Base-by-base conservation (phyloP, 2,329 filamentous ascomycete species). In the Pyrenochaeta sp. region DNA sequence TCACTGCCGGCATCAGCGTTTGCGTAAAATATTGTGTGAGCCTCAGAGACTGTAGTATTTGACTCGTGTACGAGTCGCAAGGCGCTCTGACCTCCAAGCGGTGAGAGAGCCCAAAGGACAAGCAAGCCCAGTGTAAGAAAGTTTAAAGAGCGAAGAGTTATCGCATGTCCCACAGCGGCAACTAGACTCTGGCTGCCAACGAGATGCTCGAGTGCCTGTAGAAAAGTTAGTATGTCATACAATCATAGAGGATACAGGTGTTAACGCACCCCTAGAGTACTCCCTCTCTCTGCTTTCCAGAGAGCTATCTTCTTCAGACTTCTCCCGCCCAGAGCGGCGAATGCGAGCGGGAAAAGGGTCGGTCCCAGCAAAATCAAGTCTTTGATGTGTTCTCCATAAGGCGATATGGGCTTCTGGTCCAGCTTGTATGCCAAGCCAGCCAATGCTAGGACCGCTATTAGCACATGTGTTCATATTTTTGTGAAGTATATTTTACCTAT, bases 81-180 rank as follows among this genome's bases (percentile, higher is more conserved):
- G 37, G 64, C 57, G 27, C 56, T 66, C 44, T 70, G 67, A 19
- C 66, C 67, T 8, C 67, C 67, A 13, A 70, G 46, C 6, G 67
- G 67, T 2, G 67, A 70, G 1, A 70, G 50, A 24, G 58, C 54
- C 63, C 66, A 69, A 1, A 69, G 44, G 2, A 60, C 30, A 4
- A 68, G 49, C 1, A 71, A 49, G 32, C 22, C 45, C 9, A 58
- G 28, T 7, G 55, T 58, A 8, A 53, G 50, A n/a, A 58, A 34
- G n/a, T 53, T 50, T 37, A 50, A 39, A 7, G 50, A 53, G 13
- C 46, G 55, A 5, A 58, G 40, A 1, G 55, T 53, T 24, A 53
- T 53, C 9, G 55, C 55, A 13, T 58, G 55, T 12, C 50, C 55
- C 1, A 58, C 25, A 2, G 55, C 45, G 39, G 55, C 44, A 24